Evolutionary conservation across 1,139 yeast genomes (phyloP), one percentile per base, ranked within the genome.

Genomic region (Kluyveromyces sp.): DNA sequence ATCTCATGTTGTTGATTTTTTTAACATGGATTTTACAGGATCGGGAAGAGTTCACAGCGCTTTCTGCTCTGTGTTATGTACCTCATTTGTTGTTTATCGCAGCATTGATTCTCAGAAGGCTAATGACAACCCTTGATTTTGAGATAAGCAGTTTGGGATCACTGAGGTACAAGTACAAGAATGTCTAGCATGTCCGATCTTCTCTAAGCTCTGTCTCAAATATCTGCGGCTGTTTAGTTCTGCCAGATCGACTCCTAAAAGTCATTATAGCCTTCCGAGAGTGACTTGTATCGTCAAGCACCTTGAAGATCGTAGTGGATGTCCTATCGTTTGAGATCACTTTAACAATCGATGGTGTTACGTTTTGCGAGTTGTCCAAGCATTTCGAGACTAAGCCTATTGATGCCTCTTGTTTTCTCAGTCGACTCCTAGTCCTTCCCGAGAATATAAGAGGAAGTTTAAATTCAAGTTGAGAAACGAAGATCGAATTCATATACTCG

Each of bases 151-250:
- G 46, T 15, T 40, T 60, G 36, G 47, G 62, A 32, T 39, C 44
- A 3, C 42, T 57, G 40, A 59, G 56, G 41, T 59, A 60, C 41
- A 58, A 59, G 43, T 60, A 57, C 46, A 60, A 60, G 41, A 56
- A 51, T 41, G 64, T 57, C 22, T 60, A 36, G 41, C 30, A 11
- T 16, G 26, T 33, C 12, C 15, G n/a, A n/a, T n/a, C n/a, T n/a
- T n/a, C n/a, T n/a, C n/a, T n/a, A n/a, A n/a, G n/a, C n/a, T n/a
- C n/a, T n/a, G n/a, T 18, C 12, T 33, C 36, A 8, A 38, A 38
- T 16, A 38, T 20, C 15, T 38, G 34, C 22, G 36, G 41, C 13
- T 15, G 11, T 6, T 9, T 13, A 3, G 17, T 16, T 12, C 13
- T 9, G n/a, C 26, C 13, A 3, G 18, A 18, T 18, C 8, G 7